phyloP scores from a whole-genome alignment of 1,284 basidiomycete genomes.

The Kalmanozyma brasiliensis region DNA sequence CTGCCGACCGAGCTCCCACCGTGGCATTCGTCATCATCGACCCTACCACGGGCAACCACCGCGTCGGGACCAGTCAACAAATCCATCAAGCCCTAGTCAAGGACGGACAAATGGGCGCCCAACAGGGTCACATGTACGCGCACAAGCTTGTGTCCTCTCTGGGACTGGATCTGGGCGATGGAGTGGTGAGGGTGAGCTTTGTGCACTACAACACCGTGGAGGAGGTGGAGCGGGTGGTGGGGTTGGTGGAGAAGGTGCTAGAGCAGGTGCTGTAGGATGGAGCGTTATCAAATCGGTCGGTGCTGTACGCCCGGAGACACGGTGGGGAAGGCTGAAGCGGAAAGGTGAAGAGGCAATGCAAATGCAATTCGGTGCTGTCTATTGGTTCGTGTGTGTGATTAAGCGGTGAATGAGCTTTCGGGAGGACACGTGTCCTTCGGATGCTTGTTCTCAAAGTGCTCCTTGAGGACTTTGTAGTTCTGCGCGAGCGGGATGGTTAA shows the following conservation, averaged over 20 bases:
- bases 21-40: slow-evolving; percentile 76
- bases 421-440: slow-evolving; percentile 29
- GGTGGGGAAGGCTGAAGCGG: no score
- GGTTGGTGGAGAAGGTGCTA: slow-evolving; percentile 70
- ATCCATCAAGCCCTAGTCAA: slow-evolving; percentile 72
- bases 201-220: slow-evolving; percentile 82
- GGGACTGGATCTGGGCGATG: slow-evolving; percentile 70
- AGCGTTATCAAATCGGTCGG: no score
- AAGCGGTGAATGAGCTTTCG: slow-evolving; percentile 22
- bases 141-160: slow-evolving; percentile 75
- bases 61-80: slow-evolving; percentile 72
- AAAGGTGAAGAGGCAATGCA: slow-evolving; percentile 61
- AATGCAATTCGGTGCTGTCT: neutral
- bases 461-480: slow-evolving; percentile 39
- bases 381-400: neutral
- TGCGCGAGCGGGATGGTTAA: neutral
- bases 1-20: slow-evolving; percentile 73
- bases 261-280: slow-evolving; percentile 1
- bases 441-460: slow-evolving; percentile 45
- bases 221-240: slow-evolving; percentile 75
- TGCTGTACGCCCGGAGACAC: no score
- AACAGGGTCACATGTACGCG: slow-evolving; percentile 82
- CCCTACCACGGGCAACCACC: slow-evolving; percentile 56
- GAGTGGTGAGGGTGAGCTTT: slow-evolving; percentile 79
- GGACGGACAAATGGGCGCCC: slow-evolving; percentile 76